A percentile compares a stretch with the other conserved stretches of the same genome.
These are phyloP conservation scores for Cardamine occulta DNA, from an alignment of 345 rosid genomes.

Conservation along the genomic window DNA sequence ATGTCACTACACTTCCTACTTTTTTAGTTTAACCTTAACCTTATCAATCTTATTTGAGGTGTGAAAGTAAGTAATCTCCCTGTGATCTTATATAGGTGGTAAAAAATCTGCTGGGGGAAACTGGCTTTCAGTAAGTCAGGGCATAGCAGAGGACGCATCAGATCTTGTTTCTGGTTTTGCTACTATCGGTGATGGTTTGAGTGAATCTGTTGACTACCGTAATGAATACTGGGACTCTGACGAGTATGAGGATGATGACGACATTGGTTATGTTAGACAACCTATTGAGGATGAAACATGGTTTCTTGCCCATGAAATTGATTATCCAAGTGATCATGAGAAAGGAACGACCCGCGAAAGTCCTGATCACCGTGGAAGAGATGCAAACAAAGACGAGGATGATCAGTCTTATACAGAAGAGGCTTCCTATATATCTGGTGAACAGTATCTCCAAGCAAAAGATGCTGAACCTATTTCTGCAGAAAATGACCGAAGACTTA, in stretches of 20 bases:
- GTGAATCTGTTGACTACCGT: conserved; percentile 89
- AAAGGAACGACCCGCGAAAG: conserved; percentile 84
- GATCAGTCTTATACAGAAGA: conserved; percentile 94
- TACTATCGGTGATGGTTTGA: conserved; percentile 91
- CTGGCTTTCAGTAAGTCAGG: conserved; percentile 98
- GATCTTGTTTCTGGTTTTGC: conserved; percentile 99
- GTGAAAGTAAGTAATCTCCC: conserved; percentile 24
- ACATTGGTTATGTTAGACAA: conserved; percentile 95
- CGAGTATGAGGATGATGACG: conserved; percentile 97
- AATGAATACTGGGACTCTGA: conserved; percentile 99
- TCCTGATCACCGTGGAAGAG: conserved; percentile 80
- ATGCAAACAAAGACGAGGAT: conserved; percentile 79
- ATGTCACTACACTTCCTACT: conserved; percentile 20
- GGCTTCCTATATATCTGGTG: conserved; percentile 94
- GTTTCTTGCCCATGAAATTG: conserved; percentile 99
- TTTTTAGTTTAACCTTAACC: conserved; percentile 1
- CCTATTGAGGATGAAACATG: conserved; percentile 98
- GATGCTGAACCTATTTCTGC: conserved; percentile 65
- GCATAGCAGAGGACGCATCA: conserved; percentile 94
- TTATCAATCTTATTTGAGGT: conserved; percentile 14
- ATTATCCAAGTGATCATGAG: conserved; percentile 97
- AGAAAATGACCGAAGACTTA: conserved; percentile 77
- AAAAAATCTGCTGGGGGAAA: conserved; percentile 84
- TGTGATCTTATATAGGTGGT: conserved; percentile 56
- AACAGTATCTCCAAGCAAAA: conserved; percentile 70